These are phyloP conservation scores for Yarrowia sp. DNA, from an alignment of 805 yeast genomes.

Conservation along the genomic window DNA sequence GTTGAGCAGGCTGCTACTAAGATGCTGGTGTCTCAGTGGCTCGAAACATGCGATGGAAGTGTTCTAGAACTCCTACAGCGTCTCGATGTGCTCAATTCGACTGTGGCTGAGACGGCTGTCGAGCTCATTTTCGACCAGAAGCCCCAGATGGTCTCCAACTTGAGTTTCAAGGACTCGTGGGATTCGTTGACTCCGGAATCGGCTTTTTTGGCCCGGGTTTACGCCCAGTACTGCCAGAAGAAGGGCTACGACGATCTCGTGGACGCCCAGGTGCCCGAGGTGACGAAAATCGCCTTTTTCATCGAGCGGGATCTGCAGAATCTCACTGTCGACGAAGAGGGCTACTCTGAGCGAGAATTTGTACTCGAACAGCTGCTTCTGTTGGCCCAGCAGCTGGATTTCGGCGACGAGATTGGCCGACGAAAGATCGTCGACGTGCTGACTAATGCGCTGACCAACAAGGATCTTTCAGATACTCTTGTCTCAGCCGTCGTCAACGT, in stretches of 20 bases:
- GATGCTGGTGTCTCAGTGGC: constrained; percentile 77
- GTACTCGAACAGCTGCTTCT: constrained; percentile 74
- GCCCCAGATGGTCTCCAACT: constrained; percentile 64
- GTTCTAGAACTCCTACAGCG: constrained; percentile 73
- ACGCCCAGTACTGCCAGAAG: constrained; percentile 67
- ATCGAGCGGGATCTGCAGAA: constrained; percentile 62
- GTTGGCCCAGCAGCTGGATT: constrained; percentile 77
- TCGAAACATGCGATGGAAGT: constrained; percentile 69
- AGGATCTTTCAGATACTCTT: constrained; percentile 61
- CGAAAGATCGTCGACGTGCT: constrained; percentile 70
- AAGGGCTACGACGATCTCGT: constrained; percentile 60
- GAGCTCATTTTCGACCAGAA: constrained; percentile 65
- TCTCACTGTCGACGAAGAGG: constrained; percentile 48
- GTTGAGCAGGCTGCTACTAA: constrained; percentile 76
- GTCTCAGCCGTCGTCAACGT: constrained; percentile 67
- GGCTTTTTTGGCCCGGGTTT: constrained; percentile 72
- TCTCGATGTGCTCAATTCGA: constrained; percentile 71
- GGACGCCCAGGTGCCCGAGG: constrained; percentile 79
- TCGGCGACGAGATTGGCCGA: constrained; percentile 89
- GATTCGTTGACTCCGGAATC: constrained; percentile 72
- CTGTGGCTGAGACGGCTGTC: constrained; percentile 72
- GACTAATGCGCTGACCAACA: constrained; percentile 57
- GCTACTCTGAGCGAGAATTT: constrained; percentile 68
- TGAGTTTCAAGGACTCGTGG: constrained; percentile 76
- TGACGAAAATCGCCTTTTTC: constrained; percentile 69